Evolutionary conservation across 192 early-diverging fungal genomes (phyloP).

Genomic region (Linnemannia hyalina): DNA sequence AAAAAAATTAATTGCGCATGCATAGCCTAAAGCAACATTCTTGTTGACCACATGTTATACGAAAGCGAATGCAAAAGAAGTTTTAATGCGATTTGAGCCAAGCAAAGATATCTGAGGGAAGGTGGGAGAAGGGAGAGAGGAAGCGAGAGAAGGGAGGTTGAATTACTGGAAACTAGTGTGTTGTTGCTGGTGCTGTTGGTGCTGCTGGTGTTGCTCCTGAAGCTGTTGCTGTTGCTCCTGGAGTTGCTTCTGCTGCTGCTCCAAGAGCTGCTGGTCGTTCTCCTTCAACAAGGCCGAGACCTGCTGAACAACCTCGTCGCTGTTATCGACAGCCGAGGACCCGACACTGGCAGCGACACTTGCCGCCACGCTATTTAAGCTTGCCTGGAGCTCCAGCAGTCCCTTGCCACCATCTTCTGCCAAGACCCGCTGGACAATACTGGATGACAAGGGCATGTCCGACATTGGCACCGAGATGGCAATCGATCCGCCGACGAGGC

Average conservation of each 20-base stretch:
- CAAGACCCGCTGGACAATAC: slow-evolving; percentile 51
- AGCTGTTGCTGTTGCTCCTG: slow-evolving; percentile 12
- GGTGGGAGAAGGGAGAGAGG: not conserved
- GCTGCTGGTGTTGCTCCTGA: slow-evolving; percentile 8
- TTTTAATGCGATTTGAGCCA: not conserved
- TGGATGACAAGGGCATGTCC: slow-evolving; percentile 40
- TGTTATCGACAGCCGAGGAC: slow-evolving; percentile 1
- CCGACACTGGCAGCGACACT: slow-evolving; percentile 12
- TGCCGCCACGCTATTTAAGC: not conserved
- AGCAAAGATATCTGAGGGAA: not conserved
- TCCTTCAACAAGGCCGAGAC: slow-evolving; percentile 47
- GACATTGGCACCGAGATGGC: slow-evolving; percentile 48
- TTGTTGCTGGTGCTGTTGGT: slow-evolving; percentile 8
- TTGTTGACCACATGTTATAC: too few relatives aligned
- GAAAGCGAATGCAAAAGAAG: too few relatives aligned
- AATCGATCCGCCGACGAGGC: slow-evolving; percentile 19
- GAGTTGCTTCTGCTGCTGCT: slow-evolving; percentile 18
- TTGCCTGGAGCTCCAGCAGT: slow-evolving; percentile 28
- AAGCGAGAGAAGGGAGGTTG: too few relatives aligned
- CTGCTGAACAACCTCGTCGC: slow-evolving; percentile 46
- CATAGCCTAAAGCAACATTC: too few relatives aligned
- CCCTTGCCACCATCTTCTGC: slow-evolving; percentile 23
- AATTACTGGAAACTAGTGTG: not conserved
- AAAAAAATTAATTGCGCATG: too few relatives aligned
- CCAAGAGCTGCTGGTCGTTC: slow-evolving; percentile 44